Evolutionary conservation across 305 asterid species (phyloP).

Genomic region (Fraxinus ornus): DNA sequence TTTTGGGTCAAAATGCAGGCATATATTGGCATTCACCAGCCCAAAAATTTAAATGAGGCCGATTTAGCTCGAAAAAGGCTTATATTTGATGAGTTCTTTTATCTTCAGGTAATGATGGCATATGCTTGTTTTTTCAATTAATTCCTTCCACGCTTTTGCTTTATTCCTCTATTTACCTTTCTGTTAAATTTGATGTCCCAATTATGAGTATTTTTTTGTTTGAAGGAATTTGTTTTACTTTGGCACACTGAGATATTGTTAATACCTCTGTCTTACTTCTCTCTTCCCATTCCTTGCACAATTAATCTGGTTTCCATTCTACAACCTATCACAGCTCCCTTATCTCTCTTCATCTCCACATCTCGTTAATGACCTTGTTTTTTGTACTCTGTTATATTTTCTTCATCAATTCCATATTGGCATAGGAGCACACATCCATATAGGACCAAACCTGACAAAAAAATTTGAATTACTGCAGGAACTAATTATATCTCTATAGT

Average conservation of each 20-base stretch:
- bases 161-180: neutral
- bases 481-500: neutral
- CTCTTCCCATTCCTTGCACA: neutral
- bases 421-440: neutral
- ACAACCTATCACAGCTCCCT: neutral
- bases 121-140: conserved; percentile 8
- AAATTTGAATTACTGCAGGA: neutral
- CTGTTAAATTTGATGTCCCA: neutral
- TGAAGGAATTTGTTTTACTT: neutral
- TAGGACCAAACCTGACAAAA: neutral
- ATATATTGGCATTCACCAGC: conserved; percentile 88
- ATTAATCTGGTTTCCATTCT: neutral
- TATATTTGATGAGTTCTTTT: conserved; percentile 94
- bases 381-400: neutral
- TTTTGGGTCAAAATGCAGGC: conserved; percentile 53
- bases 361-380: neutral
- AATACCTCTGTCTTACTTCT: neutral
- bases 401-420: neutral
- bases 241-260: neutral
- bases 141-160: neutral
- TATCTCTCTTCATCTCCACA: neutral
- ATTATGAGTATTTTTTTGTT: neutral
- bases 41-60: conserved; percentile 63
- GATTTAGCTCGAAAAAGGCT: conserved; percentile 93
- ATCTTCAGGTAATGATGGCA: conserved; percentile 69